These are phyloP conservation scores for Trypanosoma congolense DNA, from an alignment of 208 protist genomes.

Conservation along the genomic window DNA sequence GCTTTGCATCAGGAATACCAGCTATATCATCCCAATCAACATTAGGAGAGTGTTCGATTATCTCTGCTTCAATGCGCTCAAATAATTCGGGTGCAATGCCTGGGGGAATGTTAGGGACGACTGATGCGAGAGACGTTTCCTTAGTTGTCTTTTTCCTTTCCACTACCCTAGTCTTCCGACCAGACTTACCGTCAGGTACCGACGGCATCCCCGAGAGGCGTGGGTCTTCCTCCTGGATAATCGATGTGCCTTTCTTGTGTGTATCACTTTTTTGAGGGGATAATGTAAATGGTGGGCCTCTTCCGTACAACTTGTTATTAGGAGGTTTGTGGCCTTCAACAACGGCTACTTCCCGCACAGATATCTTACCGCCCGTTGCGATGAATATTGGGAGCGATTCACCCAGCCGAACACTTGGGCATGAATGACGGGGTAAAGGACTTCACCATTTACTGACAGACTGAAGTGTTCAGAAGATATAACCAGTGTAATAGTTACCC, in stretches of 20 bases:
- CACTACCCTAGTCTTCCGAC: neutral
- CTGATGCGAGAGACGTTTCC: neutral
- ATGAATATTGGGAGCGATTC: constrained; percentile 25
- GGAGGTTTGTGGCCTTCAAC: constrained; percentile 22
- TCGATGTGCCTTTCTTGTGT: constrained; percentile 3
- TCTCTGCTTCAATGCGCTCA: constrained; percentile 69
- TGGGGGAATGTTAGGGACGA: constrained; percentile 9
- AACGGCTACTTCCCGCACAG: constrained; percentile 15
- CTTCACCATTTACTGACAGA: constrained; percentile 20
- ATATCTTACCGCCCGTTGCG: constrained; percentile 21
- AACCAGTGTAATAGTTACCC: constrained; percentile 15
- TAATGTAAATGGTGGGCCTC: neutral
- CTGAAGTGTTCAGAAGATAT: constrained; percentile 13
- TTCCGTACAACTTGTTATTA: constrained; percentile 11
- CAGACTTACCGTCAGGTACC: neutral
- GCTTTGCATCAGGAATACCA: constrained; percentile 67
- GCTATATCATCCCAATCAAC: constrained; percentile 72
- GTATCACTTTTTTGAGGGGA: constrained; percentile 11
- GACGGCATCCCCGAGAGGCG: neutral
- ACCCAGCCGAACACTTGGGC: constrained; percentile 14
- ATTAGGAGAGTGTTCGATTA: constrained; percentile 48
- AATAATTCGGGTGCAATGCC: constrained; percentile 29
- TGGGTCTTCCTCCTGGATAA: constrained; percentile 9
- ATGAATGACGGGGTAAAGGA: constrained; percentile 16
- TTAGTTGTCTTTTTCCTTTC: constrained; percentile 1